phyloP scores from a whole-genome alignment of 352 stramenopile species.

The Aphanomyces stellatus region DNA sequence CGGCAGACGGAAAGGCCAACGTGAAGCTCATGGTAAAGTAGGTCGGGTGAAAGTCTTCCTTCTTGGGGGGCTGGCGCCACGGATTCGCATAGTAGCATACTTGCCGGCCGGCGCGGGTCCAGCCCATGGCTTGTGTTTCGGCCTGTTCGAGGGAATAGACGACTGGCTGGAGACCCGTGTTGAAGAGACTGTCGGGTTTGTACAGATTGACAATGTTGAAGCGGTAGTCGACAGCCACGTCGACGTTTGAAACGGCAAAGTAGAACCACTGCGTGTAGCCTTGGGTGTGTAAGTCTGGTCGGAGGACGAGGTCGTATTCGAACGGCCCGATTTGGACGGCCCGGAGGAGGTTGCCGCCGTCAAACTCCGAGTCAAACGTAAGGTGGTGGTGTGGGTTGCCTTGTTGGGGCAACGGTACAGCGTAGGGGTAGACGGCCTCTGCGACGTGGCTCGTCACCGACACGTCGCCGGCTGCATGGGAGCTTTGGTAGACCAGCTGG shows the following conservation, averaged over 20 bases:
- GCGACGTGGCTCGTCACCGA: constrained; percentile 17
- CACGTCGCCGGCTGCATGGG: background rate
- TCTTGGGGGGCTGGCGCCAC: constrained; percentile 23
- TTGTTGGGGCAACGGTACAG: constrained; percentile 24
- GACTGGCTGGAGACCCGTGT: constrained; percentile 84
- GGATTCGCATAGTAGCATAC: constrained; percentile 85
- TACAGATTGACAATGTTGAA: constrained; percentile 93
- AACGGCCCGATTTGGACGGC: constrained; percentile 69
- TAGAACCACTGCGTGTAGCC: constrained; percentile 93
- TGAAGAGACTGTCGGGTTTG: constrained; percentile 89
- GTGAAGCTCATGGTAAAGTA: constrained; percentile 78
- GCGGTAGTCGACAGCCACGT: constrained; percentile 35
- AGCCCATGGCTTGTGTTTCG: constrained; percentile 42
- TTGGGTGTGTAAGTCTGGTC: constrained; percentile 74
- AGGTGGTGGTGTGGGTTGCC: constrained; percentile 30
- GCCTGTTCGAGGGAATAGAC: constrained; percentile 79
- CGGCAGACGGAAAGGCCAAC: constrained; percentile 57
- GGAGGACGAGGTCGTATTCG: constrained; percentile 88
- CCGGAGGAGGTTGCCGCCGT: constrained; percentile 86
- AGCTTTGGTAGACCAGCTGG: constrained; percentile 16
- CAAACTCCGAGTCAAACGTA: constrained; percentile 89
- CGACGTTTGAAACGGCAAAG: constrained; percentile 82
- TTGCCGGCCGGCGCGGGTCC: constrained; percentile 57
- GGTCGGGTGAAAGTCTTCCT: constrained; percentile 13
- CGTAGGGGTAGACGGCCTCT: constrained; percentile 27